A percentile compares a stretch with the other conserved stretches of the same genome.
Conservation (phyloP, 129 eudicot species). For the Escallonia rubra region DNA sequence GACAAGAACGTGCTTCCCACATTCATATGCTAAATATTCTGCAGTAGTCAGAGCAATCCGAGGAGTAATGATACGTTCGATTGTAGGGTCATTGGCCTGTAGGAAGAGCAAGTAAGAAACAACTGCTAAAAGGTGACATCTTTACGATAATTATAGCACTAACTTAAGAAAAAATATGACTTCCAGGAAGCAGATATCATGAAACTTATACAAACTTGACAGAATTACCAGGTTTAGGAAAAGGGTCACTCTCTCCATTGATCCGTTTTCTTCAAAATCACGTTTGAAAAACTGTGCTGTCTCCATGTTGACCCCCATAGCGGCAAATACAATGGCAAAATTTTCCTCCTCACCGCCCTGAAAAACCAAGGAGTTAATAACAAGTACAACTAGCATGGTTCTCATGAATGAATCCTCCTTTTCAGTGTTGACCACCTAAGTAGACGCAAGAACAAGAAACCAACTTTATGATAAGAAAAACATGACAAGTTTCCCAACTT, state of each 20-base stretch:
- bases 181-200: neutral
- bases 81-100: slow-evolving; percentile 99
- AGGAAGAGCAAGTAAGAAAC: neutral
- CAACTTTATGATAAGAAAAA: too few species aligned
- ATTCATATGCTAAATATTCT: slow-evolving; percentile 97
- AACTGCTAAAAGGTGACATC: neutral
- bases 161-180: too few species aligned
- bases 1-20: slow-evolving; percentile 99
- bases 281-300: slow-evolving; percentile 98
- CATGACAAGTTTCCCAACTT: too few species aligned
- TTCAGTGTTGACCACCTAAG: too few species aligned
- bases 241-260: slow-evolving; percentile 99
- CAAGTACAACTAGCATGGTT: neutral
- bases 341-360: slow-evolving; percentile 90
- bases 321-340: slow-evolving; percentile 98
- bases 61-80: slow-evolving; percentile 96
- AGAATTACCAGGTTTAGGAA: slow-evolving; percentile 77
- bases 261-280: slow-evolving; percentile 99
- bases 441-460: too few species aligned
- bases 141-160: neutral
- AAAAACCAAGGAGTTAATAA: slow-evolving; percentile 3
- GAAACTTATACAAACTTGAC: neutral
- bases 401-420: too few species aligned
- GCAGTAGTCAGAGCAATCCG: slow-evolving; percentile 98
- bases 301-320: slow-evolving; percentile 99